Conservation (phyloP, 2,329 filamentous ascomycete species). For the Pseudocercospora cruenta region DNA sequence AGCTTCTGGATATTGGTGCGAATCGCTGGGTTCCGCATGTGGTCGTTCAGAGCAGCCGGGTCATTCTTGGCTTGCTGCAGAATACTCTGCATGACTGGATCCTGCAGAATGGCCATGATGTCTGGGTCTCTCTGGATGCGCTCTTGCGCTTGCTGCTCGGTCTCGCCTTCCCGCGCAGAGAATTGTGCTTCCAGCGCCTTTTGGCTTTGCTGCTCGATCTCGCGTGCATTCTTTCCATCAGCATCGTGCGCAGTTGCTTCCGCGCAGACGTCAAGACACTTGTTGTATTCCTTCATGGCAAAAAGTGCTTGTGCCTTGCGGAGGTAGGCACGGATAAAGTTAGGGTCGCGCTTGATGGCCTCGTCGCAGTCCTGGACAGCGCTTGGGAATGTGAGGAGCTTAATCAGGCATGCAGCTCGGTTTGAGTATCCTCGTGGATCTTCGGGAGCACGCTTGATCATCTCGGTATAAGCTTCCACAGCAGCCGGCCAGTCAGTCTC, state of each 20-base stretch:
- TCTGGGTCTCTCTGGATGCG: conserved; percentile 68
- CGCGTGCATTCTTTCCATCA: conserved; percentile 78
- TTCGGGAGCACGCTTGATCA: conserved; percentile 92
- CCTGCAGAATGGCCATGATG: conserved; percentile 90
- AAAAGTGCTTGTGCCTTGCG: conserved; percentile 95
- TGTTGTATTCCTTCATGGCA: conserved; percentile 97
- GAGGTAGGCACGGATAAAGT: conserved; percentile 94
- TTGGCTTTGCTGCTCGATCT: conserved; percentile 92
- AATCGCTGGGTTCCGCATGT: conserved; percentile 91
- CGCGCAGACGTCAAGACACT: conserved; percentile 85
- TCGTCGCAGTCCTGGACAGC: conserved; percentile 90
- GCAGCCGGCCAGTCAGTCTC: conserved; percentile 92
- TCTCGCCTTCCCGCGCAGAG: conserved; percentile 83
- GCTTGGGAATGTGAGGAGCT: conserved; percentile 92
- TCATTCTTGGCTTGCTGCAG: conserved; percentile 94
- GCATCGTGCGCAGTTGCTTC: conserved; percentile 79
- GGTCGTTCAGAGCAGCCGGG: conserved; percentile 88
- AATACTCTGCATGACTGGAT: conserved; percentile 97
- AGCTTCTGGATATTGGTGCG: conserved; percentile 91
- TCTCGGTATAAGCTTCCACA: conserved; percentile 91
- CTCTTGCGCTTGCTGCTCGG: conserved; percentile 89
- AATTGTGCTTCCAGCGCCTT: conserved; percentile 93
- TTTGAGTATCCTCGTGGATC: conserved; percentile 96
- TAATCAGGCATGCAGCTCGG: conserved; percentile 94
- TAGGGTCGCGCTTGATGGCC: conserved; percentile 86